A percentile compares a stretch with the other conserved stretches of the same genome.
These are phyloP conservation scores for Botryotinia calthae DNA, from an alignment of 2,329 filamentous ascomycete species.

Conservation along the genomic window DNA sequence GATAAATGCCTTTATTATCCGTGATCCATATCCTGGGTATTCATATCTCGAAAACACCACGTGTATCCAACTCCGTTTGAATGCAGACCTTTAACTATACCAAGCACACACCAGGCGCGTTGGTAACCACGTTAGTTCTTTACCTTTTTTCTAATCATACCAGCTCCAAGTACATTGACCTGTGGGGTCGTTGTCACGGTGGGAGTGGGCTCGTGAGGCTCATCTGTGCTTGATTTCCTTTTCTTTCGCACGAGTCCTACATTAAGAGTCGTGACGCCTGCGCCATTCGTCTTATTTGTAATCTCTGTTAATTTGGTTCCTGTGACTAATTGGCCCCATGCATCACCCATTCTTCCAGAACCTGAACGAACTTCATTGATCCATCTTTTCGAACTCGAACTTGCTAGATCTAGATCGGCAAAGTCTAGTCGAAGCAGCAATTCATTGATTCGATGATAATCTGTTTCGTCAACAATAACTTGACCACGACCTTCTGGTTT, in stretches of 20 bases:
- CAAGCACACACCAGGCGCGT: not conserved
- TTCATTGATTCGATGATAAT: constrained; percentile 67
- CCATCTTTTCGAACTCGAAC: constrained; percentile 67
- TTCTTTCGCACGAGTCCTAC: constrained; percentile 51
- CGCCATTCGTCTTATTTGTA: constrained; percentile 23
- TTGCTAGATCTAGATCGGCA: constrained; percentile 59
- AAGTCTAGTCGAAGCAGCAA: constrained; percentile 74
- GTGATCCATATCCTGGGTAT: constrained; percentile 17
- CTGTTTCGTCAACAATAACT: constrained; percentile 59
- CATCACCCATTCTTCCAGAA: constrained; percentile 38
- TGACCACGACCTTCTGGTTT: constrained; percentile 59
- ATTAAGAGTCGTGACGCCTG: constrained; percentile 40
- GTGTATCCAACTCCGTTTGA: constrained; percentile 10
- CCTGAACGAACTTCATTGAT: constrained; percentile 60
- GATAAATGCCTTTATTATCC: constrained; percentile 1
- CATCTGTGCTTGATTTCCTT: constrained; percentile 41
- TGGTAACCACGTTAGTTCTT: constrained; percentile 42
- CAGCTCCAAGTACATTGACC: constrained; percentile 50
- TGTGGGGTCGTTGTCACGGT: constrained; percentile 19
- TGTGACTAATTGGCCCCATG: constrained; percentile 52
- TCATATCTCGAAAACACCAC: not conserved
- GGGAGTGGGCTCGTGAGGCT: constrained; percentile 16
- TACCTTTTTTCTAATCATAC: constrained; percentile 56
- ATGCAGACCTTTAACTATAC: not conserved
- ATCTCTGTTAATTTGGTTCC: constrained; percentile 43